Base-by-base conservation (phyloP, 345 rosid genomes). In the Orychophragmus violaceus region DNA sequence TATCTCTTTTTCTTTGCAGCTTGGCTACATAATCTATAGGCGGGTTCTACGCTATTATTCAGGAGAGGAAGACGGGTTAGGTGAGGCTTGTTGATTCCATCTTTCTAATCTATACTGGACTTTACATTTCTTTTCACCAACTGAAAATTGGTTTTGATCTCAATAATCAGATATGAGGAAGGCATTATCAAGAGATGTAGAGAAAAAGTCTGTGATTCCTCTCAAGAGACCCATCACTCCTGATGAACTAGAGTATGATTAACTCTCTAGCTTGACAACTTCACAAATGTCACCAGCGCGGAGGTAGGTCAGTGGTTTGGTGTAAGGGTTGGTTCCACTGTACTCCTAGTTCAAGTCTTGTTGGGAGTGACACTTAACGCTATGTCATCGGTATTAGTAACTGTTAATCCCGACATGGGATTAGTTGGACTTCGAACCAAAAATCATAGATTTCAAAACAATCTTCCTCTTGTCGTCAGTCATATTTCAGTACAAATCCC, bases 21-120 rank as follows among this genome's bases (percentile, higher is more conserved):
- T 89, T 45, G 96, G 96, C 3, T 91, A 95, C 63, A 79, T 89
- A 54, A 89, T 90, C 19, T 89, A 87, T 67, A 74, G 98, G 80
- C 80, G 97, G 64, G 97, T 91, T 62, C 80, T 91, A 30, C 87
- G 95, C 8, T 89, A 91, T 79, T 95, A 95, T 70, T 95, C 91
- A 28, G 96, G 99, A 39, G 96, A 95, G 50, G 99, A 89, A 78
- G 96, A 75, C 1, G 97, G 95, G 1, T 79, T 89, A 76, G 89
- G 99, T 87, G 72, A 82, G 71, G 81, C 74, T 46, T 46, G 14
- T 61, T 68, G 41, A 53, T 23, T n/a, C 14, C 2, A 5, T 60
- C 2, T 1, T 44, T 64, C 2, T 24, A 44, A 45, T 48, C 39
- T 21, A 2, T 36, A n/a, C 4, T 28, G 5, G 3, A 16, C 62